Conservation (phyloP, 805 yeast species). For the Deakozyma indianensis region DNA sequence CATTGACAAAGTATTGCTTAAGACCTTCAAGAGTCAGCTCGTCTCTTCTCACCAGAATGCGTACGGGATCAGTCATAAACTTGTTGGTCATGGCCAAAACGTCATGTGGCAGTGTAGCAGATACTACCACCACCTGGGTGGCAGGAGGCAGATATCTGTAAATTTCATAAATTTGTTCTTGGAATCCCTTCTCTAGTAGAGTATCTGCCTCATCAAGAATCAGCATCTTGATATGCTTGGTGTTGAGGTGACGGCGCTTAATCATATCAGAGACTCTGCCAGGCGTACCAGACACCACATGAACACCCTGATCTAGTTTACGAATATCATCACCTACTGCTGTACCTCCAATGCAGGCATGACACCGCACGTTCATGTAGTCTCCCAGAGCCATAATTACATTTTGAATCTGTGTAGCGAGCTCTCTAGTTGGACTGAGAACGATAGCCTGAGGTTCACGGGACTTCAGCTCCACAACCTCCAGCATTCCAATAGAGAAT, state of each 20-base stretch:
- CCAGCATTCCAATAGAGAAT: slow-evolving; percentile 51
- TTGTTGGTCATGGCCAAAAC: slow-evolving; percentile 82
- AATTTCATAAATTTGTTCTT: slow-evolving; percentile 89
- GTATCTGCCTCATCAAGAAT: slow-evolving; percentile 98
- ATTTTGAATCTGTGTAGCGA: slow-evolving; percentile 90
- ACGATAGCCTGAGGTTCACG: slow-evolving; percentile 84
- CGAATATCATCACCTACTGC: slow-evolving; percentile 76
- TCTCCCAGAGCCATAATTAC: slow-evolving; percentile 83
- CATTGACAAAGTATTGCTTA: slow-evolving; percentile 81
- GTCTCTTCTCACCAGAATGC: slow-evolving; percentile 88
- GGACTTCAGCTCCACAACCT: slow-evolving; percentile 50
- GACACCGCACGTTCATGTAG: slow-evolving; percentile 81
- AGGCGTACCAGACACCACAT: slow-evolving; percentile 94
- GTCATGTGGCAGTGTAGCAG: slow-evolving; percentile 90
- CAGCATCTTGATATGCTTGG: slow-evolving; percentile 81
- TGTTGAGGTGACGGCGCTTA: slow-evolving; percentile 70
- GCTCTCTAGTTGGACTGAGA: slow-evolving; percentile 94
- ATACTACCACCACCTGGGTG: slow-evolving; percentile 86
- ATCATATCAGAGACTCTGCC: slow-evolving; percentile 97
- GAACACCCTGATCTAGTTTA: slow-evolving; percentile 74
- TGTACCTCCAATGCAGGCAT: slow-evolving; percentile 97
- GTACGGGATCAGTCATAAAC: slow-evolving; percentile 90
- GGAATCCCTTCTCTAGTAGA: slow-evolving; percentile 83
- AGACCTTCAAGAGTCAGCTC: slow-evolving; percentile 93
- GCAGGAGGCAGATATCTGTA: slow-evolving; percentile 77